Evolutionary conservation across 805 yeast genomes (phyloP), one percentile per base, ranked within the genome.

Genomic region (Yamadazyma takamatsuzukensis): DNA sequence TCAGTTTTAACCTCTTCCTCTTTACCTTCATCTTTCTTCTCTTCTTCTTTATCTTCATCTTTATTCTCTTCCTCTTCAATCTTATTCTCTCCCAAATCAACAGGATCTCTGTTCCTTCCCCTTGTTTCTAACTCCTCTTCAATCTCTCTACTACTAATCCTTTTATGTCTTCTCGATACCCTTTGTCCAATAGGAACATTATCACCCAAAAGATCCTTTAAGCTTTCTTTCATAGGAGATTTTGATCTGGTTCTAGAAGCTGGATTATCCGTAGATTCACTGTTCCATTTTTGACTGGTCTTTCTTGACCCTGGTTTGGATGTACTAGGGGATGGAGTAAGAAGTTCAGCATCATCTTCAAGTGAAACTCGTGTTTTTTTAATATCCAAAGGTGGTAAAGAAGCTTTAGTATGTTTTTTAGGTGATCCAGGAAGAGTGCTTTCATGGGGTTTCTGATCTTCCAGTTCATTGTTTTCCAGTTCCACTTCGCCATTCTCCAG

Each of bases 191-290:
- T 29, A 3, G 44, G 34, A 3, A 27, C 35, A 11, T 40, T 42
- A 6, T 34, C 38, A 7, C 36, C 43, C 13, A 49, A 17, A 3
- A 56, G 33, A 29, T 53, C 52, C 21, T 37, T 29, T 29, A 49
- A 32, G 24, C 51, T 45, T 36, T 49, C 43, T 34, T 59, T 60
- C 34, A 59, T 31, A 4, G 67, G 67, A 3, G 65, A 59, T 40
- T 55, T 57, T 7, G 64, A 58, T 28, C 67, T 39, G 1, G 67
- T 60, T 25, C 67, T 35, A 27, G 37, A 36, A 4, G 65, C 57
- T 4, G 64, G 64, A 11, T 37, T 44, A 29, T 54, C 62, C 2
- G 30, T 27, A 10, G 24, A 8, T 14, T 23, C 4, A 15, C 18
- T 18, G 21, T 15, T 26, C 29, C 29, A 26, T 27, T 34, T 17